Evolutionary conservation across 2,329 filamentous ascomycete species (phyloP).

Genomic region (Diaporthe aspalathi): DNA sequence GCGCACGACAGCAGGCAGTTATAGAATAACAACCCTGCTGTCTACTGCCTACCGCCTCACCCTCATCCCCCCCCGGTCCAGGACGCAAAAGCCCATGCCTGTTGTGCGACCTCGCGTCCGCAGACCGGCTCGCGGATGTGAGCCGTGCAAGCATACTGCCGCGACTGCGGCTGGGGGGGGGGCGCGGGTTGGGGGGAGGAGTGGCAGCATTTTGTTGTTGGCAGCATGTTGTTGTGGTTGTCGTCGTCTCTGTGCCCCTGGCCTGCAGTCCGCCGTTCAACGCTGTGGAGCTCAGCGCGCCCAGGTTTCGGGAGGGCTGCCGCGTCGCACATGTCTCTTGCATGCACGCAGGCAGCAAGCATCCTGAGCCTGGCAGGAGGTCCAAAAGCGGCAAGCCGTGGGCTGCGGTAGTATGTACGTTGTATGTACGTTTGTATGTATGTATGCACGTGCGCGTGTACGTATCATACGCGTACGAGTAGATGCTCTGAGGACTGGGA

Average conservation of each 20-base stretch:
- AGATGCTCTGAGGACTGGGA: background rate
- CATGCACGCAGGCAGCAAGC: background rate
- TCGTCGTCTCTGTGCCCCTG: background rate
- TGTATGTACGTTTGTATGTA: too few species aligned
- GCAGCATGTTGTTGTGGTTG: too few species aligned
- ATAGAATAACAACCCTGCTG: background rate
- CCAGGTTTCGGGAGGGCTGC: slow-evolving; percentile 31
- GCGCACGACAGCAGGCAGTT: background rate
- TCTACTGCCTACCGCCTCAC: too few species aligned
- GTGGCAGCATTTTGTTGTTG: too few species aligned
- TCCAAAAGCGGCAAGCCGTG: slow-evolving; percentile 23
- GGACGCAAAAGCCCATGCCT: background rate
- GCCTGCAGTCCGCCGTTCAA: background rate
- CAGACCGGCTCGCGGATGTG: slow-evolving; percentile 26
- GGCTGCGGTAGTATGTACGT: background rate
- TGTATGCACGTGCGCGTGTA: background rate
- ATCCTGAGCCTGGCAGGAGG: background rate
- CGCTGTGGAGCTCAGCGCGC: background rate
- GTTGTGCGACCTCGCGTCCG: slow-evolving; percentile 23
- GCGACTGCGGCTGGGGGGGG: slow-evolving; percentile 39
- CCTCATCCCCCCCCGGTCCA: background rate
- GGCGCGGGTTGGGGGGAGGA: too few species aligned
- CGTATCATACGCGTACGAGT: too few species aligned
- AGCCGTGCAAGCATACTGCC: background rate
- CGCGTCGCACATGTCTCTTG: background rate